Percentiles rank a stretch among this genome's conserved stretches.
These are phyloP conservation scores for Ophiosphaerella herpotricha DNA, from an alignment of 2,329 filamentous ascomycete genomes.

Conservation along the genomic window DNA sequence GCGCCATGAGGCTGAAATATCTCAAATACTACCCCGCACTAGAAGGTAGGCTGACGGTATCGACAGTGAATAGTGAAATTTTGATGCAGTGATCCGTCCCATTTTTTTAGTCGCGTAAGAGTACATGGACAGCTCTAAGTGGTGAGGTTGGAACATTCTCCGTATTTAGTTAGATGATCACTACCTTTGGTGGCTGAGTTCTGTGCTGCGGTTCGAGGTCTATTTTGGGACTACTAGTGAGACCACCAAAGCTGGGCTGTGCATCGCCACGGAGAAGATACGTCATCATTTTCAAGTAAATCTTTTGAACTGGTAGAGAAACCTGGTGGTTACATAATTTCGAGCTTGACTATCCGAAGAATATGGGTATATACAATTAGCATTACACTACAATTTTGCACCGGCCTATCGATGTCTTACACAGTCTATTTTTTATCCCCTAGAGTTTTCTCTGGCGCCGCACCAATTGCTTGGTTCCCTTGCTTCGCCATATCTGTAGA, in stretches of 20 bases:
- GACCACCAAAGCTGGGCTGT: neutral
- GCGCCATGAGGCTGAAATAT: neutral
- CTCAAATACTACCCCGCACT: neutral
- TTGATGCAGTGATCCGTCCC: neutral
- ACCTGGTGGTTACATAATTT: neutral
- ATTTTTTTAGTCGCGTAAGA: neutral
- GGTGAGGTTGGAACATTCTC: constrained; percentile 1
- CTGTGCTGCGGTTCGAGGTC: constrained; percentile 1
- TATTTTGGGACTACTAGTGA: neutral
- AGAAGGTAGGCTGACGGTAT: neutral
- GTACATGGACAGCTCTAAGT: neutral
- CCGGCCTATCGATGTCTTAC: neutral
- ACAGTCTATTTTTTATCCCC: neutral
- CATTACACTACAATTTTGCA: neutral
- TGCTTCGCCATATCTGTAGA: constrained; percentile 12
- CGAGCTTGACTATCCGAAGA: neutral
- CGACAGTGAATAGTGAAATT: neutral
- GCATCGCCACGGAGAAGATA: neutral
- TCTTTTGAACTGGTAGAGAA: neutral
- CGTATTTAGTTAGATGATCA: neutral
- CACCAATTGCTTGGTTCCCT: constrained; percentile 12
- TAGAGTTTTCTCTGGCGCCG: constrained; percentile 8
- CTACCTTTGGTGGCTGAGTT: constrained; percentile 3
- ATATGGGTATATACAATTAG: neutral
- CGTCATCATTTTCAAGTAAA: neutral